A percentile compares a stretch with the other conserved stretches of the same genome.
Evolutionary conservation across 495 filamentous ascomycete species (phyloP).

Genomic region (Lasiosphaeria ovina): DNA sequence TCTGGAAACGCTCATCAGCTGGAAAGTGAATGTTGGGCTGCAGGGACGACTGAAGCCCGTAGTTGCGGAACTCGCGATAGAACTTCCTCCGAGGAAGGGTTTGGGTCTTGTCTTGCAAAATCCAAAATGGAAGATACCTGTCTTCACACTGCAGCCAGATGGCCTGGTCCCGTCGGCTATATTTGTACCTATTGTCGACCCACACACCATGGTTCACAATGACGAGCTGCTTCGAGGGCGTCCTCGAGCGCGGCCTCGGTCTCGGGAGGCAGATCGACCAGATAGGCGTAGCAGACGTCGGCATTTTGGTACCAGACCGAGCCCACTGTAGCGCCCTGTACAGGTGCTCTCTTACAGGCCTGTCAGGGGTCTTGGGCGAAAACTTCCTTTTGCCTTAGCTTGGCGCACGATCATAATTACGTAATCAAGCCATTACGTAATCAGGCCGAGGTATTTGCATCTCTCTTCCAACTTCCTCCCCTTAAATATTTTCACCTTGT

Average conservation of each 20-base stretch:
- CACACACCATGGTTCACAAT: background rate
- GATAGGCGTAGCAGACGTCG: slow-evolving; percentile 5
- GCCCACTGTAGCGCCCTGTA: no score
- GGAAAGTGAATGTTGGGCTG: background rate
- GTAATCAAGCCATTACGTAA: no score
- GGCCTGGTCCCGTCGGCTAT: background rate
- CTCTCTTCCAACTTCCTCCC: no score
- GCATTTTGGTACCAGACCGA: background rate
- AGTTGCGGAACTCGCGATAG: background rate
- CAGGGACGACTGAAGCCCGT: background rate
- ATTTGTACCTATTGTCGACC: background rate
- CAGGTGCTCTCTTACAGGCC: no score
- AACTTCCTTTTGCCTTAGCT: no score
- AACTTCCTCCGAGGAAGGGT: background rate
- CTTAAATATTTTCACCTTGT: no score
- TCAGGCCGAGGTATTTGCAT: no score
- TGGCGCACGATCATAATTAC: no score
- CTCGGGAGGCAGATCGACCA: background rate
- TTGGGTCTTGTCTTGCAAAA: background rate
- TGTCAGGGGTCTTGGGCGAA: no score
- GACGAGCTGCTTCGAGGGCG: background rate
- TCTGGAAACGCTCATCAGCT: background rate
- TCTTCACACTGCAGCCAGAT: slow-evolving; percentile 4
- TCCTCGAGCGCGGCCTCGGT: background rate
- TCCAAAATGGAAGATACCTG: slow-evolving; percentile 1